Percentiles rank a stretch among this genome's conserved stretches.
phyloP scores from a whole-genome alignment of 2,329 filamentous ascomycete genomes.

The Aquanectria penicillioides region DNA sequence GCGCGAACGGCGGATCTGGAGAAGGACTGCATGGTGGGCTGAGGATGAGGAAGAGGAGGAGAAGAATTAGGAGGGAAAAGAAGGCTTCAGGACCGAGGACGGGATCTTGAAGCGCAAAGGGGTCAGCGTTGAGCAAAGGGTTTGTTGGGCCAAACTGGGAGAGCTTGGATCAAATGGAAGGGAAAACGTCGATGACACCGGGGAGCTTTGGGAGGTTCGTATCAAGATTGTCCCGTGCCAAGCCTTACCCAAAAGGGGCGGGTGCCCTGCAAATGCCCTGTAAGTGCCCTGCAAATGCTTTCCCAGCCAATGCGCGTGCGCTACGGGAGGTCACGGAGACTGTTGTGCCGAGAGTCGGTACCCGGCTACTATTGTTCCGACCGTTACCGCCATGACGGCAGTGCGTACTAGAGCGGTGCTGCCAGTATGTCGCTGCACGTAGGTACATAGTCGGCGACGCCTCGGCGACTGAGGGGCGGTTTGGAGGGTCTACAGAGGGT shows the following conservation, averaged over 20 bases:
- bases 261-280: too few relatives aligned
- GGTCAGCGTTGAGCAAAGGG: too few relatives aligned
- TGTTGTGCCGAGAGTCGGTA: constrained; percentile 34
- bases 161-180: constrained; percentile 26
- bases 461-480: constrained; percentile 18
- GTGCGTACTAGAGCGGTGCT: neutral
- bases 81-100: constrained; percentile 10
- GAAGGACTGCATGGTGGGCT: constrained; percentile 82
- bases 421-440: too few relatives aligned
- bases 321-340: constrained; percentile 43
- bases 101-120: constrained; percentile 22
- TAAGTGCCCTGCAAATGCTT: constrained; percentile 16
- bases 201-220: constrained; percentile 41
- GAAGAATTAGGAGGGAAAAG: constrained; percentile 24
- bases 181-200: constrained; percentile 41
- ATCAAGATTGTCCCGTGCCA: constrained; percentile 45
- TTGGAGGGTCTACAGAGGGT: constrained; percentile 12
- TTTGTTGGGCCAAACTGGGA: constrained; percentile 11
- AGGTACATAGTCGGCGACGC: constrained; percentile 6
- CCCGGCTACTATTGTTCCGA: constrained; percentile 38
- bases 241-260: constrained; percentile 40
- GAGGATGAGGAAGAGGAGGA: constrained; percentile 19
- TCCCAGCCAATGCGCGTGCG: constrained; percentile 26
- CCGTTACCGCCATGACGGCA: constrained; percentile 19
- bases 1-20: constrained; percentile 74